Base-by-base conservation (phyloP, 192 early-diverging fungal species). In the Diversispora epigaea region DNA sequence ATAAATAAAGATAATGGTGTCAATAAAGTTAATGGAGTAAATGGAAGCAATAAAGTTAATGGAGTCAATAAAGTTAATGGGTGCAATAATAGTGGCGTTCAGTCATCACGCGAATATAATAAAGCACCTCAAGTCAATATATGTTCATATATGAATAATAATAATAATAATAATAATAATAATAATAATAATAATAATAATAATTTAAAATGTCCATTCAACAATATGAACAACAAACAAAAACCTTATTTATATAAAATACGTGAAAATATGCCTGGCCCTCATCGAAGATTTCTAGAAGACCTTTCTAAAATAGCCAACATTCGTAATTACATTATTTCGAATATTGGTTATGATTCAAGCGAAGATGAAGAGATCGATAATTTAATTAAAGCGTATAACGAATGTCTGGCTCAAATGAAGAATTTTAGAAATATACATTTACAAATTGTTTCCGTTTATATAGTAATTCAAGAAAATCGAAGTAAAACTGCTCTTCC, bases 241-340 rank as follows among this genome's bases (percentile, higher is more conserved):
- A 32, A 32, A 32, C 25, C 25, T 89, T 86, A 93, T 82, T 58
- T 94, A 73, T 87, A 91, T 61, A 92, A 91, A 55, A 99, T 99
- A 93, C 91, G 96, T 58, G 86, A 92, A 74, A 95, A 96, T 81
- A 94, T 99, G 88, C 93, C 97, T 7, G 89, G 89, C 66, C 84
- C 88, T 4, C 94, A 96, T 80, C 93, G 95, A 32, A 84, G 85
- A 46, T 99, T 98, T 79, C 82, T 99, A 43, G 86, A 91, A 46
- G 91, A 93, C 71, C 76, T 93, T 14, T 85, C 87, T 5, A 80
- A 84, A n/a, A 82, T 84, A 4, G 85, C 92, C 76, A 84, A 86
- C 69, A 80, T 94, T 49, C 88, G 93, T 62, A 85, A 87, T 25
- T 93, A 85, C 64, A 90, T 94, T 17, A 58, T 76, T 2, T 50